Percentiles rank a stretch among this genome's conserved stretches.
These are phyloP conservation scores for Scutellaria barbata DNA, from an alignment of 257 asterid species.

Conservation along the genomic window DNA sequence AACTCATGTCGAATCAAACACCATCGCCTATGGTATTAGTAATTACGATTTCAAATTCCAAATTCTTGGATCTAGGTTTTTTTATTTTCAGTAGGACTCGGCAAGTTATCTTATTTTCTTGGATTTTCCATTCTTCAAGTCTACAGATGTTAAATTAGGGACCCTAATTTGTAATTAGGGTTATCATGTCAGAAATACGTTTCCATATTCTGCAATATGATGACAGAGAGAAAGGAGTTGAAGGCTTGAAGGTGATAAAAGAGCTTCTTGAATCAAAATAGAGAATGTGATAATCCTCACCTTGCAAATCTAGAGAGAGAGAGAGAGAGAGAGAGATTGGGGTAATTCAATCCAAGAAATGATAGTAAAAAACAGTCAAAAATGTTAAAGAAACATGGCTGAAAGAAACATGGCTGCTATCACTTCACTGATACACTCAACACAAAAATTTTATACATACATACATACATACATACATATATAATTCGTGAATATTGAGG, in stretches of 20 bases:
- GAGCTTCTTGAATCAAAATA: constrained; percentile 4
- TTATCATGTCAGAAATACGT: constrained; percentile 25
- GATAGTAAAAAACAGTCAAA: constrained; percentile 8
- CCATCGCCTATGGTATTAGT: no score
- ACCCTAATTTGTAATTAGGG: constrained; percentile 16
- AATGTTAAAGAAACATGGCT: constrained; percentile 19
- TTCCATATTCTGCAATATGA: neutral
- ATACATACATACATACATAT: no score
- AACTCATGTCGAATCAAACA: no score
- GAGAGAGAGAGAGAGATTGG: neutral
- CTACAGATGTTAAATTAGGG: constrained; percentile 17
- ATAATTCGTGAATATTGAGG: neutral
- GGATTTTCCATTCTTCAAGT: constrained; percentile 1
- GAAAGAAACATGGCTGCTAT: constrained; percentile 25
- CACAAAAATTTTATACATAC: neutral
- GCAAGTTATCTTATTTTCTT: no score
- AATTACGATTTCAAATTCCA: no score
- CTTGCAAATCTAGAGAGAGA: constrained; percentile 3
- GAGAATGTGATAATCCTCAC: neutral
- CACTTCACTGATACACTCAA: constrained; percentile 32
- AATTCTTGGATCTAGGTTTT: no score
- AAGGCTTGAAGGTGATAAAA: constrained; percentile 6
- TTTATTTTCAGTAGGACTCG: no score
- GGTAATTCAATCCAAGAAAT: constrained; percentile 22
- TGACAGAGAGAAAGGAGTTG: neutral